Conservation (phyloP, 805 yeast genomes). For the Candida oleophila region DNA sequence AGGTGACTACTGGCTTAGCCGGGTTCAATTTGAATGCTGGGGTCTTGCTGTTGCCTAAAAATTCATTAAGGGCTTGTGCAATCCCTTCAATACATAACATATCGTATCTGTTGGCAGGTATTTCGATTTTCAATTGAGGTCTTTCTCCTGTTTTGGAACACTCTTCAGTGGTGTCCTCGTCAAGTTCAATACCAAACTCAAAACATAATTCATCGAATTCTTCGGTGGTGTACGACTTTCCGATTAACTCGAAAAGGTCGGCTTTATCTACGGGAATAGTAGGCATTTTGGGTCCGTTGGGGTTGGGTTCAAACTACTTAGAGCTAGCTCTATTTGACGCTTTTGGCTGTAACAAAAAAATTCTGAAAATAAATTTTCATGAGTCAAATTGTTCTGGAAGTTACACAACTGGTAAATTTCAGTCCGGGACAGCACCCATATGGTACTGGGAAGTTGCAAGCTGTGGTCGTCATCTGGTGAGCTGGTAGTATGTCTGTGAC, state of each 20-base stretch:
- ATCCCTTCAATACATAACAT: conserved; percentile 98
- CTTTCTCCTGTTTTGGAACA: conserved; percentile 67
- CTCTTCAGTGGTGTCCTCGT: conserved; percentile 90
- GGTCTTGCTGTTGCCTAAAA: conserved; percentile 63
- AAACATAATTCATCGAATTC: conserved; percentile 97
- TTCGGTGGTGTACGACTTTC: conserved; percentile 59
- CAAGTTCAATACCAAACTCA: conserved; percentile 95
- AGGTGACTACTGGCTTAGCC: conserved; percentile 55
- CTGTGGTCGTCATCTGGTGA: too few species aligned
- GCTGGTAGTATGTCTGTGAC: too few species aligned
- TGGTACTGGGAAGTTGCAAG: too few species aligned
- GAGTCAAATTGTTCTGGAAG: conserved; percentile 1
- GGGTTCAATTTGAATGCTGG: conserved; percentile 69
- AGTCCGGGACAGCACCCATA: too few species aligned
- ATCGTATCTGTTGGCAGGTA: conserved; percentile 98
- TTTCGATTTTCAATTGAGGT: conserved; percentile 95
- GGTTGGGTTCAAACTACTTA: background rate
- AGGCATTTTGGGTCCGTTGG: conserved; percentile 71
- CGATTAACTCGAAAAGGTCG: conserved; percentile 83
- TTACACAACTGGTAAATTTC: background rate
- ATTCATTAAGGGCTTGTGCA: conserved; percentile 90
- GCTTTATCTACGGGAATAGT: conserved; percentile 93
- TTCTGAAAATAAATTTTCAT: conserved; percentile 12
- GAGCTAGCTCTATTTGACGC: background rate
- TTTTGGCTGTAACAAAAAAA: conserved; percentile 1